Evolutionary conservation across 148 eudicot genomes (phyloP).

Genomic region (Nepenthes gracilis): DNA sequence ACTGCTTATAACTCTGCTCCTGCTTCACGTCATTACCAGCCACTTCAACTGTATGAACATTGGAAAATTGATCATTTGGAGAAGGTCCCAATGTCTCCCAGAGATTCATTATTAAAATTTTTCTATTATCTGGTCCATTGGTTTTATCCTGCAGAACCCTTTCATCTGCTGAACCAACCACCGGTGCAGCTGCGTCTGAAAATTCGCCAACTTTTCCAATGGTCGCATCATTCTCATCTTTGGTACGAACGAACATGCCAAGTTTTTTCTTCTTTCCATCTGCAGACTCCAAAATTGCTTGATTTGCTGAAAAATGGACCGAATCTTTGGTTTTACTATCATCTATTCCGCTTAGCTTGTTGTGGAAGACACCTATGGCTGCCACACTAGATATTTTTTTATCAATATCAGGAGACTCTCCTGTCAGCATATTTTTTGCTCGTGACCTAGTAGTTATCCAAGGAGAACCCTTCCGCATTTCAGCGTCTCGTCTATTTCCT

Average conservation of each 20-base stretch:
- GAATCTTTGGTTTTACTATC: slow-evolving; percentile 8
- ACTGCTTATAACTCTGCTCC: slow-evolving; percentile 13
- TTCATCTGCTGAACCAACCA: slow-evolving; percentile 13
- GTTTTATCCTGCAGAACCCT: slow-evolving; percentile 25
- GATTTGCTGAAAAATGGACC: slow-evolving; percentile 15
- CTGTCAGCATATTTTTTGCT: not conserved
- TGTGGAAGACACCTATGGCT: slow-evolving; percentile 5
- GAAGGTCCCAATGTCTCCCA: slow-evolving; percentile 61
- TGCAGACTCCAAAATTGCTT: slow-evolving; percentile 15
- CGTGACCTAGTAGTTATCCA: slow-evolving; percentile 15
- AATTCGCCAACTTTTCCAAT: slow-evolving; percentile 15
- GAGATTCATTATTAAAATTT: slow-evolving; percentile 58
- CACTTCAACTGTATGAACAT: slow-evolving; percentile 18
- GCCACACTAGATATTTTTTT: slow-evolving; percentile 14
- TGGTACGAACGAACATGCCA: slow-evolving; percentile 7
- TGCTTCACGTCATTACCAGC: slow-evolving; percentile 22
- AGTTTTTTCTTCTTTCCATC: slow-evolving; percentile 18
- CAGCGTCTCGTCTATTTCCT: slow-evolving; percentile 12
- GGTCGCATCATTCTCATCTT: slow-evolving; percentile 16
- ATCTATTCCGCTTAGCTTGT: slow-evolving; percentile 9
- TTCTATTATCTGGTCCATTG: slow-evolving; percentile 17
- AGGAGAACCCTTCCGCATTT: slow-evolving; percentile 31
- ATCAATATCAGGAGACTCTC: slow-evolving; percentile 15
- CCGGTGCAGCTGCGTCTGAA: slow-evolving; percentile 19
- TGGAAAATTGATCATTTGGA: slow-evolving; percentile 21